A percentile compares a stretch with the other conserved stretches of the same genome.
Conservation (phyloP, 2,329 filamentous ascomycete species). For the Penicillium hordei region DNA sequence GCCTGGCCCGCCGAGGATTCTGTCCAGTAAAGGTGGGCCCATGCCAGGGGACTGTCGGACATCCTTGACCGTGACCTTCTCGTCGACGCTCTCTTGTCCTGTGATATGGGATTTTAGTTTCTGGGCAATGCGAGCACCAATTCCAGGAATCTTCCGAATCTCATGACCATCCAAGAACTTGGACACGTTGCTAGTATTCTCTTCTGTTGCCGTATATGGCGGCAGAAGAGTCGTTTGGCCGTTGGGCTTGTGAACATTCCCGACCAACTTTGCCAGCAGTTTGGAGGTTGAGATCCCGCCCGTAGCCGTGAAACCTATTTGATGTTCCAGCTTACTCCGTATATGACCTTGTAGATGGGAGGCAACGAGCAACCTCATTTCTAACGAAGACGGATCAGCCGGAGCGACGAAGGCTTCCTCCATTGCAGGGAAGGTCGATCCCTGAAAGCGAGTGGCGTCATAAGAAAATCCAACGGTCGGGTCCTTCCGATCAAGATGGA, state of each 20-base stretch:
- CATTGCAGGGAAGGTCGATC: slow-evolving; percentile 57
- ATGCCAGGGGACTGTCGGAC: slow-evolving; percentile 65
- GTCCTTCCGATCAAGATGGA: slow-evolving; percentile 70
- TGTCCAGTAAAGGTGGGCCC: slow-evolving; percentile 64
- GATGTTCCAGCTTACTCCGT: slow-evolving; percentile 68
- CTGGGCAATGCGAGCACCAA: slow-evolving; percentile 76
- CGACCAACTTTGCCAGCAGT: slow-evolving; percentile 78
- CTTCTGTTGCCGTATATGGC: slow-evolving; percentile 48
- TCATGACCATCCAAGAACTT: slow-evolving; percentile 73
- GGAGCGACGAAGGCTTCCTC: slow-evolving; percentile 20
- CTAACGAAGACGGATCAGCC: slow-evolving; percentile 33
- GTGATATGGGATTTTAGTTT: slow-evolving; percentile 64
- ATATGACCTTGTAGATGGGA: slow-evolving; percentile 79
- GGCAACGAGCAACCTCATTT: slow-evolving; percentile 68
- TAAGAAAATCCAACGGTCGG: slow-evolving; percentile 79
- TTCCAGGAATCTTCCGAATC: slow-evolving; percentile 78
- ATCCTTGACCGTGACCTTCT: slow-evolving; percentile 63
- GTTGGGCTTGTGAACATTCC: slow-evolving; percentile 80
- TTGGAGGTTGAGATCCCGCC: slow-evolving; percentile 89
- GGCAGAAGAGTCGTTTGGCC: slow-evolving; percentile 82
- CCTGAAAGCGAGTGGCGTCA: slow-evolving; percentile 67
- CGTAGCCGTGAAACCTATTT: slow-evolving; percentile 82
- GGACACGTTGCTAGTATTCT: slow-evolving; percentile 52
- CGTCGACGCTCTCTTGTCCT: slow-evolving; percentile 45
- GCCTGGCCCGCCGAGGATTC: slow-evolving; percentile 68